A percentile compares a stretch with the other conserved stretches of the same genome.
These are phyloP conservation scores for Kluyveromyces nonfermentans DNA, from an alignment of 805 yeast genomes.

Conservation along the genomic window DNA sequence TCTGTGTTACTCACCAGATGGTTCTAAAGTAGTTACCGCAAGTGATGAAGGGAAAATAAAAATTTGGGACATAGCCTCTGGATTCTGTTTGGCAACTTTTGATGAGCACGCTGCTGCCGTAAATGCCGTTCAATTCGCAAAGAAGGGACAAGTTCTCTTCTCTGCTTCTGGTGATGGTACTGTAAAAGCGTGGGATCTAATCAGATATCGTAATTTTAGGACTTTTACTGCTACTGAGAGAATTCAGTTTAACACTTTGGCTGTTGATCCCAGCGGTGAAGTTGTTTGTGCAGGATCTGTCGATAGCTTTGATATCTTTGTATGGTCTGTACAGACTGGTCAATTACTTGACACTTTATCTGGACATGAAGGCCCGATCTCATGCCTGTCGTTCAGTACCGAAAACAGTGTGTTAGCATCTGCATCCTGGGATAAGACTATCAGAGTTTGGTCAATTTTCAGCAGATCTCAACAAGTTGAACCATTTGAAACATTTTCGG, in stretches of 20 bases:
- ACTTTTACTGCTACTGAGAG: constrained; percentile 88
- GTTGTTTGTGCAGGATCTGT: constrained; percentile 90
- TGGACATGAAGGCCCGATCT: constrained; percentile 95
- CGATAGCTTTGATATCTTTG: constrained; percentile 82
- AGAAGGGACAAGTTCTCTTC: constrained; percentile 82
- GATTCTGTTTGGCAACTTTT: constrained; percentile 87
- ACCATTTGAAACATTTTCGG: constrained; percentile 78
- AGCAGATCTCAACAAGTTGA: constrained; percentile 81
- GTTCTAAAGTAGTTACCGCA: constrained; percentile 83
- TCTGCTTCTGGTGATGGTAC: constrained; percentile 94
- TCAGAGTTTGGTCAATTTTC: constrained; percentile 87
- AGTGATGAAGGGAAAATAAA: constrained; percentile 95
- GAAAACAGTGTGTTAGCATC: constrained; percentile 74
- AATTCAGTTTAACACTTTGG: constrained; percentile 76
- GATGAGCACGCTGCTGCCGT: constrained; percentile 86
- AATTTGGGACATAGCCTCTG: constrained; percentile 90
- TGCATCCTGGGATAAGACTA: constrained; percentile 94
- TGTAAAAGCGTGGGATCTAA: constrained; percentile 92
- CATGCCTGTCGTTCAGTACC: constrained; percentile 74
- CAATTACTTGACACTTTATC: constrained; percentile 78
- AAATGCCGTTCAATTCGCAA: constrained; percentile 79
- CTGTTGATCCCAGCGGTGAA: constrained; percentile 96
- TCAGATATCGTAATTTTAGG: constrained; percentile 87
- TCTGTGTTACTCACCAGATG: constrained; percentile 88
- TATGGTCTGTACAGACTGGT: constrained; percentile 96